These are phyloP conservation scores for Myxozyma kluyveri DNA, from an alignment of 805 yeast species.

Conservation along the genomic window DNA sequence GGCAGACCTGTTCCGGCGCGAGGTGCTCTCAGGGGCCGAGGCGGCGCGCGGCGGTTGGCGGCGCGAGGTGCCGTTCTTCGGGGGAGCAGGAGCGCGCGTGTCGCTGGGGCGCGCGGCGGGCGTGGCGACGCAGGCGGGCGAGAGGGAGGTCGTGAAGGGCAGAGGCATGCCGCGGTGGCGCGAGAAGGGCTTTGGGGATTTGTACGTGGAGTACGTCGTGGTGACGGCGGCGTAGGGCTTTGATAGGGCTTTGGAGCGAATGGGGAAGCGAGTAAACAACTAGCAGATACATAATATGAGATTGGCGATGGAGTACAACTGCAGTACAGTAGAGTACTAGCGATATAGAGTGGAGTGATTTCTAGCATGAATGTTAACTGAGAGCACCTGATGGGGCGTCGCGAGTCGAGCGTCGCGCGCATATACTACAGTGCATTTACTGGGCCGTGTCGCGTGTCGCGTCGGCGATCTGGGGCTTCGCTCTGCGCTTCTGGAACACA, in stretches of 20 bases:
- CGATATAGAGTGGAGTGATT: background rate
- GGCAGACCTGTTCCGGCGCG: slow-evolving; percentile 72
- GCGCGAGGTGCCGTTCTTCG: slow-evolving; percentile 65
- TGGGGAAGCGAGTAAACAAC: slow-evolving; percentile 1
- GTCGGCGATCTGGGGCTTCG: too few relatives aligned
- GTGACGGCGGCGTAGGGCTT: slow-evolving; percentile 34
- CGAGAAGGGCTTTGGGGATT: slow-evolving; percentile 49
- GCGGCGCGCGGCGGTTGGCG: slow-evolving; percentile 80
- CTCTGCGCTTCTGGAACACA: too few relatives aligned
- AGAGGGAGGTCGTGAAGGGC: slow-evolving; percentile 65
- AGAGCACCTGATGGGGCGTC: too few relatives aligned
- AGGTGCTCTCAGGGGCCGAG: slow-evolving; percentile 67
- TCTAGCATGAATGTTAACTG: too few relatives aligned
- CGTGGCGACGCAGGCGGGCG: slow-evolving; percentile 57
- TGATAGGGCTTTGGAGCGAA: too few relatives aligned
- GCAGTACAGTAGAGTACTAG: background rate
- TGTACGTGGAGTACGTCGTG: slow-evolving; percentile 47
- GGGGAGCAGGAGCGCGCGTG: slow-evolving; percentile 51
- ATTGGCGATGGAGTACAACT: slow-evolving; percentile 7
- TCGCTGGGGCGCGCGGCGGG: slow-evolving; percentile 54
- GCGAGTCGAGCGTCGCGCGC: too few relatives aligned
- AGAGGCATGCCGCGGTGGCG: slow-evolving; percentile 79
- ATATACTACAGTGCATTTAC: too few relatives aligned
- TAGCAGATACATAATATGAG: too few relatives aligned
- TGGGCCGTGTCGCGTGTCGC: too few relatives aligned